phyloP scores from a whole-genome alignment of 768 basidiomycete genomes.

The Phaeolepiota aurea region DNA sequence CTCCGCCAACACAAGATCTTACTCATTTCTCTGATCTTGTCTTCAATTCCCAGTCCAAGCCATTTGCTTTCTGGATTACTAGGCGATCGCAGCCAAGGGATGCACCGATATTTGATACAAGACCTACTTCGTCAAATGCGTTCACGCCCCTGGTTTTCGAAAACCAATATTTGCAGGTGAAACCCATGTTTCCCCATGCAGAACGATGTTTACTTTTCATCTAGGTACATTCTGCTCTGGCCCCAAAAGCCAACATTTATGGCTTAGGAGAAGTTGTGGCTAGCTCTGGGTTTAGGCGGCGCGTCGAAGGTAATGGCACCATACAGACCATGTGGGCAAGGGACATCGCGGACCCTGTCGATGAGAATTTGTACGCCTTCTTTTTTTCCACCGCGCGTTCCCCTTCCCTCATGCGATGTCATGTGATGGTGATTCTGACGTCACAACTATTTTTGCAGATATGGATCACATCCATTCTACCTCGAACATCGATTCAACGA shows the following conservation, averaged over 20 bases:
- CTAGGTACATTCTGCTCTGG: conserved; percentile 58
- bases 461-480: conserved; percentile 69
- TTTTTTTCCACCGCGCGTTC: not conserved
- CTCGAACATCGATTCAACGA: conserved; percentile 63
- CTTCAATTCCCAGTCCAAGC: conserved; percentile 56
- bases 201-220: not conserved
- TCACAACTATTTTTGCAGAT: conserved; percentile 27
- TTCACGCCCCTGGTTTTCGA: conserved; percentile 64
- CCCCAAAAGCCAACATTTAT: conserved; percentile 63
- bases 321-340: conserved; percentile 65
- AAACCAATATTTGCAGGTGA: conserved; percentile 69
- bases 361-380: conserved; percentile 50
- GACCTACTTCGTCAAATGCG: conserved; percentile 44
- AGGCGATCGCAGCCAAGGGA: conserved; percentile 49
- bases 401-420: conserved; percentile 8
- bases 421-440: conserved; percentile 5
- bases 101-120: conserved; percentile 63
- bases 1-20: conserved; percentile 22
- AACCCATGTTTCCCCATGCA: not conserved
- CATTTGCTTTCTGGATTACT: conserved; percentile 79
- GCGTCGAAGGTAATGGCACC: conserved; percentile 45
- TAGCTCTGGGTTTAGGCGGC: conserved; percentile 59
- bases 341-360: conserved; percentile 53
- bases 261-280: conserved; percentile 71
- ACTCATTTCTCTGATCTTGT: conserved; percentile 47